Evolutionary conservation across 140 eudicot species (phyloP).

Genomic region (Oenanthe javanica): DNA sequence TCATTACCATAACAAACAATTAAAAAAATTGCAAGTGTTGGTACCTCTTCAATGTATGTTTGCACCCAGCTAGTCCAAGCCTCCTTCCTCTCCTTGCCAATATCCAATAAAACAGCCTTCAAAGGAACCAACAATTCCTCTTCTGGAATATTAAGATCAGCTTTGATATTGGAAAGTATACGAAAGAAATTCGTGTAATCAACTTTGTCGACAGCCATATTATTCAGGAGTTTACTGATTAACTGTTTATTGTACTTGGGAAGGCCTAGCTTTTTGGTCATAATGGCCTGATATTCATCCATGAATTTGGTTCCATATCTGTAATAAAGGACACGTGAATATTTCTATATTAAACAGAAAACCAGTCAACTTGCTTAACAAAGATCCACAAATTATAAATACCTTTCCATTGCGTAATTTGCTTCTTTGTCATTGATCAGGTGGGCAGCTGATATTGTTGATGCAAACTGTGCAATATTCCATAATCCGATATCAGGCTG

Average conservation of each 20-base stretch:
- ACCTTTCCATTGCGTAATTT: constrained; percentile 90
- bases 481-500: constrained; percentile 97
- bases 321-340: constrained; percentile 11
- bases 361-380: background rate
- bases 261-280: constrained; percentile 87
- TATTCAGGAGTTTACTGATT: constrained; percentile 77
- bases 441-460: constrained; percentile 65
- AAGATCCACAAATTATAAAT: constrained; percentile 8
- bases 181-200: constrained; percentile 97
- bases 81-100: constrained; percentile 92
- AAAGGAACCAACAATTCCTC: constrained; percentile 64
- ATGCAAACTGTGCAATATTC: constrained; percentile 83
- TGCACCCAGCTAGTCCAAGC: constrained; percentile 94
- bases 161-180: constrained; percentile 70
- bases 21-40: background rate
- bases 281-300: constrained; percentile 88
- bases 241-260: constrained; percentile 82
- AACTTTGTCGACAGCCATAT: constrained; percentile 99
- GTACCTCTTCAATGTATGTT: constrained; percentile 85
- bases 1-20: background rate
- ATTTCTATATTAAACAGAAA: constrained; percentile 6
- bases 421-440: constrained; percentile 70
- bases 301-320: constrained; percentile 91
- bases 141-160: constrained; percentile 58
- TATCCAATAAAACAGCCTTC: constrained; percentile 81